Base-by-base conservation (phyloP, 1,139 yeast genomes). In the Candida frijolesensis region DNA sequence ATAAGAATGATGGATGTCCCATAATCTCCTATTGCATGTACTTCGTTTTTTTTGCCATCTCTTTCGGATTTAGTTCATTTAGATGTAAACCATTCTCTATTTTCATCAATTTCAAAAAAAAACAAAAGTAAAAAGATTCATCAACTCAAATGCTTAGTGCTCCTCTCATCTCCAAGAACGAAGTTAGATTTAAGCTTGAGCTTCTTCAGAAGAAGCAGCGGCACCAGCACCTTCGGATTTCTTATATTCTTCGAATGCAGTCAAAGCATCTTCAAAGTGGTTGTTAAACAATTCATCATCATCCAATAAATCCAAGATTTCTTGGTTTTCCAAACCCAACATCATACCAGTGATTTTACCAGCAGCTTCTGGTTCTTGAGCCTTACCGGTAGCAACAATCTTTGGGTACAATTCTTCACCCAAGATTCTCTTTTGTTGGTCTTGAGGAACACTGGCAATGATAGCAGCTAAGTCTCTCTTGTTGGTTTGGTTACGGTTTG, bases 261-360 rank as follows among this genome's bases (percentile, higher is more conserved):
- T 83, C 65, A 88, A 83, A 61, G 99, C 99, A 75, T 94, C 98
- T 66, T 88, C 88, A 70, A 94, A 91, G 74, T 92, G 96, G 72
- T 85, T 84, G 78, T 87, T 87, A 79, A 94, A 89, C 62, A 89
- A 83, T 64, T 85, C 92, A 60, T 90, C 97, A 70, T 92, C 96
- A 67, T 87, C 94, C 71, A 89, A 84, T 71, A 94, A 82, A 58
- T 89, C 87, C 68, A 92, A 78, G 65, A 95, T 89, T 78, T 94
- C 97, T 67, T 85, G 84, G 76, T 89, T 89, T 68, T 91, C 96
- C 84, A 94, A 86, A 71, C 92, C 97, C 70, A 94, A 84, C 81
- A 94, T 85, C 99, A 94, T 94, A 79, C 98, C 99, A 62, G 99
- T 94, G 71, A 94, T 91, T 82, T 92, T 94, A 78, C 97, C 97